A percentile compares a stretch with the other conserved stretches of the same genome.
These are phyloP conservation scores for Aureobasidium mangrovei DNA, from an alignment of 2,329 filamentous ascomycete species.

Conservation along the genomic window DNA sequence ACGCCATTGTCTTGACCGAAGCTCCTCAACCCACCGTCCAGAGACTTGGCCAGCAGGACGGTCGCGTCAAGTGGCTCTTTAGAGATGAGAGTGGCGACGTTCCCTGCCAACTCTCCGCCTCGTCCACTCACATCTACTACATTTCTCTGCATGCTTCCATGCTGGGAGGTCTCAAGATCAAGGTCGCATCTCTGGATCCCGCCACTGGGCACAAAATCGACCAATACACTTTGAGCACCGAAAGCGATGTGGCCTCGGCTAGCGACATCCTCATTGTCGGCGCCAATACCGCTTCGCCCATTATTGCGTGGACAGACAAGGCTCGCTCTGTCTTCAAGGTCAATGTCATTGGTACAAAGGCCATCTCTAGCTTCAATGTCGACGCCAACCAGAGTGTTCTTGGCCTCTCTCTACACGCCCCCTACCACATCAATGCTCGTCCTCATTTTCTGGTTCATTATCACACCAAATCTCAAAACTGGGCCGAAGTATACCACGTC, in stretches of 20 bases:
- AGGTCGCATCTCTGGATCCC: conserved; percentile 64
- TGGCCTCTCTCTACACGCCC: conserved; percentile 59
- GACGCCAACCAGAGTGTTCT: conserved; percentile 36
- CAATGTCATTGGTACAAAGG: conserved; percentile 54
- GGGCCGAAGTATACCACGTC: conserved; percentile 79
- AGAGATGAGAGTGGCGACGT: conserved; percentile 56
- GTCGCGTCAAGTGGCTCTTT: conserved; percentile 70
- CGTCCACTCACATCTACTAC: conserved; percentile 61
- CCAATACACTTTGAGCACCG: conserved; percentile 63
- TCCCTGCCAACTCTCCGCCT: conserved; percentile 68
- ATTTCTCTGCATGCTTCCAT: conserved; percentile 61
- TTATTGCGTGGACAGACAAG: conserved; percentile 67
- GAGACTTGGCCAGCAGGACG: conserved; percentile 63
- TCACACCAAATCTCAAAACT: conserved; percentile 59
- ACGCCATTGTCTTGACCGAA: conserved; percentile 60
- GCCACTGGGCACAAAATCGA: conserved; percentile 63
- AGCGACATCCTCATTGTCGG: conserved; percentile 66
- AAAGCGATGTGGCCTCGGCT: conserved; percentile 58
- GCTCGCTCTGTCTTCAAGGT: conserved; percentile 55
- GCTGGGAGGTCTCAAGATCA: conserved; percentile 64
- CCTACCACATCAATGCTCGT: conserved; percentile 59
- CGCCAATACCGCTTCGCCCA: conserved; percentile 63
- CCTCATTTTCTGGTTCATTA: conserved; percentile 83
- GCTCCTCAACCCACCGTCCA: conserved; percentile 53
- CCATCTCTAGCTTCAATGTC: conserved; percentile 35